Base-by-base conservation (phyloP, 306 rosid species). In the Coriaria nepalensis region DNA sequence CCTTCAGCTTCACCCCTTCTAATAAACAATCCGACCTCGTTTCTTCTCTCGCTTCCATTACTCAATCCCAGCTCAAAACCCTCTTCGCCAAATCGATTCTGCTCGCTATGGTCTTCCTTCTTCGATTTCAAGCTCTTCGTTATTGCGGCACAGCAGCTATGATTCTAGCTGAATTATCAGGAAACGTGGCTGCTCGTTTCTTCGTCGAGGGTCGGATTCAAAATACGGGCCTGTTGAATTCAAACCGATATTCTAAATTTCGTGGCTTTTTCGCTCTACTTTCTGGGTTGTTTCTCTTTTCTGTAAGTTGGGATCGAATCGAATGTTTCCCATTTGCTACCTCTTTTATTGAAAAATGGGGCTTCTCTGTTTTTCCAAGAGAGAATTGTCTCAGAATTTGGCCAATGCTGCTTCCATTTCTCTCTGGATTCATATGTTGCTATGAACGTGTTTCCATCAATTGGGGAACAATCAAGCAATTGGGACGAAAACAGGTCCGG, bases 111-210 rank as follows among this genome's bases (percentile, higher is more conserved):
- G 80, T 84, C 6, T 88, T 88, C 45, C 78, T 88, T 39, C 80
- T 88, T 37, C 72, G 97, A 1, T 88, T 88, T 39, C 93, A 84
- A 42, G 90, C 93, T 9, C 93, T 88, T 13, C 63, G 87, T 9
- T 84, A 78, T 54, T 88, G 97, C 39, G 77, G 95, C 55, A 64
- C 97, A 0, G 93, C 97, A 6, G 79, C 97, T 7, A 78, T 81
- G 95, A 88, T 88, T 55, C 87, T 88, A 0, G 90, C 95, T 2
- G 97, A 88, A 32, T 54, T 88, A 40, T 72, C 68, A 5, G 97
- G 97, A 7, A 74, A 67, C 29, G 64, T 78, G 0, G 73, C 67
- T 0, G 83, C 88, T 0, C 71, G 79, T 10, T 73, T 62, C 50
- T 10, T 60, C 12, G 61, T 56, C 0, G 76, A 70, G 41, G 37